Evolutionary conservation across 768 basidiomycete species (phyloP), one percentile per base, ranked within the genome.

Genomic region (Naganishia onofrii): DNA sequence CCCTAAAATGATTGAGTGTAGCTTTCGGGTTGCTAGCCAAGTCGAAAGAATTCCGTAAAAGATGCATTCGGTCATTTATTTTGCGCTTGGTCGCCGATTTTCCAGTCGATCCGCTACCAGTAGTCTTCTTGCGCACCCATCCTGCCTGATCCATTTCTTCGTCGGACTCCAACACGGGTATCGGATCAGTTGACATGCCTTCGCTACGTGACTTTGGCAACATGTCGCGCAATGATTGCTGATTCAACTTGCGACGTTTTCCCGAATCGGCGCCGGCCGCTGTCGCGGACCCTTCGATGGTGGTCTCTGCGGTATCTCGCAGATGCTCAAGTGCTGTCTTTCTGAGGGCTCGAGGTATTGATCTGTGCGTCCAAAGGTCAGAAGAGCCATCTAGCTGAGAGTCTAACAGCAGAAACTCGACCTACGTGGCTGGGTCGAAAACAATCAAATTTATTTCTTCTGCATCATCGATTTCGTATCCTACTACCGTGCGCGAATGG

Each of bases 401-500:
- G n/a, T 3, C 26, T 19, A 69, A 66, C 17, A 7, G 36, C n/a
- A 58, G 31, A 46, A 21, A 4, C 34, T 36, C 53, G 10, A 71
- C 73, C 64, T 55, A 77, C 76, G 72, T 84, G 19, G 87, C 86
- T 21, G 93, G 91, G 82, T 96, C 91, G 72, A 93, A 91, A 8
- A 85, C 82, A 17, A 95, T 83, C 10, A 96, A 84, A 72, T 86
- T 88, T 46, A 86, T 83, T 15, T 82, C 79, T 8, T 87, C 88
- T 19, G 83, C 82, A 73, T 84, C 86, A 66, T 83, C 83, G 46
- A 88, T 80, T 79, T 94, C 91, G 74, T 89, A 93, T 1, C 93
- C 93, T 2, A 96, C 84, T 15, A 96, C 87, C 4, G 89, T 89
- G 29, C 90, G 82, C n/a, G 93, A 96, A 81, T 96, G 93, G 0